Base-by-base conservation (phyloP, 2,329 filamentous ascomycete genomes). In the Bipolaris victoriae region DNA sequence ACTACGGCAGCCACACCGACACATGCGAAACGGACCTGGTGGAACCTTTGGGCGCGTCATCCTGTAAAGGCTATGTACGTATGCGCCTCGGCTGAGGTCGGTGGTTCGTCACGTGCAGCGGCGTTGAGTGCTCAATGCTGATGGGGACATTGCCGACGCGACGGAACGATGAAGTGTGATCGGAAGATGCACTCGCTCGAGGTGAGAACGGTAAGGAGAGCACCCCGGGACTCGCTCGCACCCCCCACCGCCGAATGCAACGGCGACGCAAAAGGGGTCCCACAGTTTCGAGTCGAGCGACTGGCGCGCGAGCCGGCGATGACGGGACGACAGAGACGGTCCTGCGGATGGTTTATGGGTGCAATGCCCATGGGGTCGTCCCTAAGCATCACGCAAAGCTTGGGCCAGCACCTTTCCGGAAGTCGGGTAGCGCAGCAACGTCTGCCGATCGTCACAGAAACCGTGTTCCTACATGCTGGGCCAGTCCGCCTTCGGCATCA, bases 31-130 rank as follows among this genome's bases (percentile, higher is more conserved):
- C 68, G 57, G 44, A 70, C 70, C 71, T 58, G 69, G 70, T 44
- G 72, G 70, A 39, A 75, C 72, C 46, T 73, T 74, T 29, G 72
- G 72, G 40, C 72, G 68, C 59, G 72, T 74, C 72, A 75, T 75
- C 52, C 49, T 55, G 49, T 22, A 36, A 29, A 39, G 44, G 16
- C 15, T 51, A 16, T 37, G 58, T 22, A 13, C 29, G 11, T 51
- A 16, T 37, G 57, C 57, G 51, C 45, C 50, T 58, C 55, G 66
- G 56, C 50, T 48, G 58, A 40, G 15, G 53, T 49, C 37, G 22
- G 15, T 43, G 40, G 29, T 31, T 49, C 61, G 61, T 68, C 68
- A 67, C 69, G 65, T 63, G 70, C 58, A 52, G 29, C 29, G 48
- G 36, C 40, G 29, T 57, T 39, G 56, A 66, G 49, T 53, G 46